Evolutionary conservation across 164 flowering plant genomes (phyloP).

Genomic region (Cinnamomum chago): DNA sequence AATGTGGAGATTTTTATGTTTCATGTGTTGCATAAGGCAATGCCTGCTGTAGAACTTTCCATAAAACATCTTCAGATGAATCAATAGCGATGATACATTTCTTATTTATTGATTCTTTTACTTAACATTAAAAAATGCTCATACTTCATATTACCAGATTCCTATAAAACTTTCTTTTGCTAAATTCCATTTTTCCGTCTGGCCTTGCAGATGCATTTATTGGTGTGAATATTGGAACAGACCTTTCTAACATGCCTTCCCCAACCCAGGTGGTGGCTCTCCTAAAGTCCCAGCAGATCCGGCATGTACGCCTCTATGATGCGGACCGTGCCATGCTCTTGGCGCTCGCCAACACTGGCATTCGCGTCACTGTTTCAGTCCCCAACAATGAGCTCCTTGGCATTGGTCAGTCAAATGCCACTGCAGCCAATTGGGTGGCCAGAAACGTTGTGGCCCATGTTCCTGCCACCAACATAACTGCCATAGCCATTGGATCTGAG

Average conservation of each 20-base stretch:
- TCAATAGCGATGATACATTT: no score
- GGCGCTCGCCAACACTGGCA: slow-evolving; percentile 79
- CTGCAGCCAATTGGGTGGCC: slow-evolving; percentile 88
- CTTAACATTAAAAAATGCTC: no score
- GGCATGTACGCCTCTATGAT: slow-evolving; percentile 69
- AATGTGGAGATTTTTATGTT: no score
- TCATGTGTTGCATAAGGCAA: no score
- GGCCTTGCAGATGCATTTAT: slow-evolving; percentile 56
- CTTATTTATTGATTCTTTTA: no score
- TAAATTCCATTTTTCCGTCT: background rate
- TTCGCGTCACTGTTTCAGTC: slow-evolving; percentile 56
- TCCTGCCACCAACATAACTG: slow-evolving; percentile 81
- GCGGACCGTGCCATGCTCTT: slow-evolving; percentile 75
- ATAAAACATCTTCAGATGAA: no score
- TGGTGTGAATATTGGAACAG: slow-evolving; percentile 84
- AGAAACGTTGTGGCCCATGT: slow-evolving; percentile 66
- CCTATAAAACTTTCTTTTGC: no score
- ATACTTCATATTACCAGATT: no score
- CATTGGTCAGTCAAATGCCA: slow-evolving; percentile 81
- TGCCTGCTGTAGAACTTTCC: no score
- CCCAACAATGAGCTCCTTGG: slow-evolving; percentile 80
- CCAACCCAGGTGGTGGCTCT: slow-evolving; percentile 88
- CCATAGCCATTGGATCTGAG: slow-evolving; percentile 84
- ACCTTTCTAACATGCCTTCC: slow-evolving; percentile 70
- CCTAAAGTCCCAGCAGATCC: slow-evolving; percentile 75